These are phyloP conservation scores for Globisporangium megalacanthum DNA, from an alignment of 352 stramenopile genomes.

Conservation along the genomic window DNA sequence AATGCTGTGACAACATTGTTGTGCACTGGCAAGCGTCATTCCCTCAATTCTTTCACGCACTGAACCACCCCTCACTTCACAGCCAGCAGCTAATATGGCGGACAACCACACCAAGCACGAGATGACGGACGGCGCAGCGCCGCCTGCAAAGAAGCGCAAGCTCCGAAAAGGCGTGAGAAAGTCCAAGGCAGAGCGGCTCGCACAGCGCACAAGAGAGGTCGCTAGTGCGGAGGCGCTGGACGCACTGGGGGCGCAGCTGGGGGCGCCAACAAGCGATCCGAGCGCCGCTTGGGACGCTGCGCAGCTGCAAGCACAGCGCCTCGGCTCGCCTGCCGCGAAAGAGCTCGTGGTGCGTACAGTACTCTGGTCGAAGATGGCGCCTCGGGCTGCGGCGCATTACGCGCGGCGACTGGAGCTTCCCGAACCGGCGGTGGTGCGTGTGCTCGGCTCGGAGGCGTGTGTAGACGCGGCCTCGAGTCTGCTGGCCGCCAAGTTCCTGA, in stretches of 20 bases:
- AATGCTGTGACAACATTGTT: too few relatives aligned
- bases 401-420: conserved; percentile 40
- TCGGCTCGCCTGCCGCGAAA: conserved; percentile 30
- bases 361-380: conserved; percentile 29
- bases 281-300: conserved; percentile 50
- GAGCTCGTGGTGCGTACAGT: conserved; percentile 32
- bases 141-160: conserved; percentile 13
- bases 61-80: too few relatives aligned
- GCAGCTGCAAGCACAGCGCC: conserved; percentile 41
- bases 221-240: conserved; percentile 4
- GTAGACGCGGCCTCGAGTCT: conserved; percentile 15
- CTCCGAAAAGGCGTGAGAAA: conserved; percentile 28
- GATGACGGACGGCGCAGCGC: not conserved
- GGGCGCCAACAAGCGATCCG: conserved; percentile 2
- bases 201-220: not conserved
- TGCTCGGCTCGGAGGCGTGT: not conserved
- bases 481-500: conserved; percentile 47
- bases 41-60: too few relatives aligned
- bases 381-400: conserved; percentile 62
- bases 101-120: conserved; percentile 1
- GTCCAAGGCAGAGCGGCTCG: conserved; percentile 26
- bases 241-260: conserved; percentile 1
- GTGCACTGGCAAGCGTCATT: too few relatives aligned
- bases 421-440: conserved; percentile 11
- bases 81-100: not conserved